A percentile compares a stretch with the other conserved stretches of the same genome.
Evolutionary conservation across 441 rosid genomes (phyloP).

Genomic region (Corymbia citriodora): DNA sequence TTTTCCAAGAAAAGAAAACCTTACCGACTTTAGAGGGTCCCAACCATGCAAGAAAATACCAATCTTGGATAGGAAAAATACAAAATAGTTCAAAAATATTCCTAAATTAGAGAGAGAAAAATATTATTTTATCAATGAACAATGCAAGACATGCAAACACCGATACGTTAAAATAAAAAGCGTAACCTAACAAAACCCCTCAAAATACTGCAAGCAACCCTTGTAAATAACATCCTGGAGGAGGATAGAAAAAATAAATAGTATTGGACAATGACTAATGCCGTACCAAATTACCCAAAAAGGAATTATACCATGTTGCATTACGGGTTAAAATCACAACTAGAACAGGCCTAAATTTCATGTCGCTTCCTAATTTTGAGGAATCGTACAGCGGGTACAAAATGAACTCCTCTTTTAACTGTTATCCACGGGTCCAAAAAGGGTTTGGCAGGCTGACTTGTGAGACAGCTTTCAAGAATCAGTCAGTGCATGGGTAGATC

Average conservation of each 20-base stretch:
- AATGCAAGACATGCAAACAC: no score
- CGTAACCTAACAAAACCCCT: no score
- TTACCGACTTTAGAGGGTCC: no score
- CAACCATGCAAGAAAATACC: no score
- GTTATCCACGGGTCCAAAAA: background rate
- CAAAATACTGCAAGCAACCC: no score
- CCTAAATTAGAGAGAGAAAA: no score
- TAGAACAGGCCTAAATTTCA: background rate
- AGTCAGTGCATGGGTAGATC: background rate
- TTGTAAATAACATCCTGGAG: background rate
- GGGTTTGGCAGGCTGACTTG: background rate
- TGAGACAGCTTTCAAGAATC: background rate
- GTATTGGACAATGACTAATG: background rate
- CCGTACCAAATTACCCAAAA: background rate
- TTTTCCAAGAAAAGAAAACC: background rate
- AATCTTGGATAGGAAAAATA: no score
- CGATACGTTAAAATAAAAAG: no score
- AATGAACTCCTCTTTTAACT: background rate
- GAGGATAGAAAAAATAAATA: accelerated
- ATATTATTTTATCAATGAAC: no score
- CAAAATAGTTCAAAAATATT: no score
- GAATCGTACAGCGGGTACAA: background rate
- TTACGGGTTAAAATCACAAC: background rate
- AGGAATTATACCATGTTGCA: background rate
- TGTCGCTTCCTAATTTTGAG: background rate